Conservation (phyloP, 106 monocot species). For the Platanthera guangdongensis region DNA sequence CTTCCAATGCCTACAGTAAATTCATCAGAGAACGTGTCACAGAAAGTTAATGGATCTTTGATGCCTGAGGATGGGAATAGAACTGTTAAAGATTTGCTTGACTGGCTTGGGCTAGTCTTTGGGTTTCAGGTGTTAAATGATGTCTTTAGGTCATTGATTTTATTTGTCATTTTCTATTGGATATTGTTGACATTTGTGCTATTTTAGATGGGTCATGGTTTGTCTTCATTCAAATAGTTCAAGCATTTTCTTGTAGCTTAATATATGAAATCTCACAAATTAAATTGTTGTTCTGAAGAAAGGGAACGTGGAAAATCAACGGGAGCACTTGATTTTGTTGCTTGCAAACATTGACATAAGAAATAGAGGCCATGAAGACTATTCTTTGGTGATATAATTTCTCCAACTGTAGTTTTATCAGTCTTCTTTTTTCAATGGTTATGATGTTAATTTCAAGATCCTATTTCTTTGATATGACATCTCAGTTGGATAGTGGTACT, state of each 20-base stretch:
- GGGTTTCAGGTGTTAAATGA: conserved; percentile 74
- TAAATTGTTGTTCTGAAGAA: conserved; percentile 43
- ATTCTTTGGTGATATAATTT: conserved; percentile 39
- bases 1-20: conserved; percentile 56
- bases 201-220: background rate
- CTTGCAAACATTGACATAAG: conserved; percentile 81
- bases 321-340: conserved; percentile 87
- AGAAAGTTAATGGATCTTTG: conserved; percentile 23
- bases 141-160: background rate
- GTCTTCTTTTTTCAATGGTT: conserved; percentile 2
- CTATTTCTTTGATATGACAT: conserved; percentile 5
- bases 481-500: conserved; percentile 51
- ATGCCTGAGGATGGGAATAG: conserved; percentile 26
- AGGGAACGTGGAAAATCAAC: conserved; percentile 98
- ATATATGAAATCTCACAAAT: conserved; percentile 2
- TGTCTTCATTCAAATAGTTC: background rate
- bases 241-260: background rate
- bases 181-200: background rate
- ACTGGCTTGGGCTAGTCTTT: conserved; percentile 82
- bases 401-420: background rate
- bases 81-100: conserved; percentile 67
- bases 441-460: background rate
- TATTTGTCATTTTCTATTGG: background rate
- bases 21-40: conserved; percentile 1
- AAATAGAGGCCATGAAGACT: conserved; percentile 30